These are phyloP conservation scores for Rachicladosporium sp. DNA, from an alignment of 2,329 filamentous ascomycete species.

Conservation along the genomic window DNA sequence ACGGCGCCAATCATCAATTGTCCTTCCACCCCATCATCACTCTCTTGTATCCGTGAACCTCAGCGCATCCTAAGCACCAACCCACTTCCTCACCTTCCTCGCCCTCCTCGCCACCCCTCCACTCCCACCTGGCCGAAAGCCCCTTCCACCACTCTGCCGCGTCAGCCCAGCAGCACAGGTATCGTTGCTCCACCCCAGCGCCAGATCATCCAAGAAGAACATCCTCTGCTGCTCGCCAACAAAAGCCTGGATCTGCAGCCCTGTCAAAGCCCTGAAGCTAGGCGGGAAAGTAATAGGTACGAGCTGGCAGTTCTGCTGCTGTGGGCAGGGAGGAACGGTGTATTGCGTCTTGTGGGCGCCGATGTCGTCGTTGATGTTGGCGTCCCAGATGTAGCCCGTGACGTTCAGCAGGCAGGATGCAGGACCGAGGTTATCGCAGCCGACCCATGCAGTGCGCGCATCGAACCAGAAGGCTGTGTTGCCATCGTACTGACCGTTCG, in stretches of 20 bases:
- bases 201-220: conserved; percentile 38
- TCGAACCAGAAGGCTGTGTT: conserved; percentile 40
- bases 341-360: conserved; percentile 26
- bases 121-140: no score
- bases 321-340: conserved; percentile 30
- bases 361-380: conserved; percentile 23
- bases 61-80: no score
- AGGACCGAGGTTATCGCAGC: conserved; percentile 32
- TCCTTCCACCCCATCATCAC: no score
- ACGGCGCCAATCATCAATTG: no score
- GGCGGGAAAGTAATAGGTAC: conserved; percentile 30
- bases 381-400: conserved; percentile 32
- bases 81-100: no score
- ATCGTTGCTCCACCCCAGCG: conserved; percentile 38
- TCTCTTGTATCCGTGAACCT: no score
- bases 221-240: conserved; percentile 23
- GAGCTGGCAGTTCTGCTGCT: conserved; percentile 29
- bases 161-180: conserved; percentile 35
- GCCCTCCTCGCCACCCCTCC: no score
- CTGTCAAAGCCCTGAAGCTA: conserved; percentile 30
- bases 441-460: conserved; percentile 34
- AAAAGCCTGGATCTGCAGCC: conserved; percentile 37
- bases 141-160: no score
- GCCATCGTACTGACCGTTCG: conserved; percentile 31
- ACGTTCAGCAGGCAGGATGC: conserved; percentile 32